Evolutionary conservation across 441 rosid species (phyloP), one percentile per base, ranked within the genome.

Genomic region (Capsella rubella): DNA sequence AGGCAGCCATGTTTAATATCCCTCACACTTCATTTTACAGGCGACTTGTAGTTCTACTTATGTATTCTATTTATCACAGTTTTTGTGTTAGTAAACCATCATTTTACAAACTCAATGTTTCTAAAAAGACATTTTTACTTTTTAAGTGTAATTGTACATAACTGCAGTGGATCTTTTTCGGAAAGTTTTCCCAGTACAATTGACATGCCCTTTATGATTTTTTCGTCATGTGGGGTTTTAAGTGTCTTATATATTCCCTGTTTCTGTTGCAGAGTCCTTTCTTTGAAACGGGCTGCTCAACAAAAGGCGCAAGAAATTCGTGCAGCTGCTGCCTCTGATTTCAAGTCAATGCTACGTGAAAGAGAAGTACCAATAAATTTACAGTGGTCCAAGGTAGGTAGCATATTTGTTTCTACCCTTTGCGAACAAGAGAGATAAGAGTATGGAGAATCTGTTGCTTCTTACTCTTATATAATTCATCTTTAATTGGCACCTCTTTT

Each of bases 301-400:
- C 91, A 89, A 75, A 96, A 88, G 80, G 90, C 86, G 69, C 92
- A 78, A 78, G 97, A 90, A 77, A 72, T 82, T 58, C 97, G 92
- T 55, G 85, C 87, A 37, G 91, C 90, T 16, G 84, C 87, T 37
- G 83, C 92, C 65, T 82, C 88, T 57, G 80, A 89, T 82, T 93
- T 93, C 82, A 96, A 91, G 82, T 84, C 90, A 76, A 81, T 96
- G 97, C 93, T 96, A 75, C 85, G 37, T 35, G 98, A 96, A 43
- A 91, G 85, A 76, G 93, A 88, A 80, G 71, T 96, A 65, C 85
- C 84, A 64, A 71, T 84, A 50, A 79, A 78, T 82, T 89, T 92
- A 72, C 95, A 89, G 43, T 96, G 99, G 99, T 90, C 96, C 55
- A 89, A 88, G 97, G 99, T 96, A 82, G 34, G 83, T 78, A 49